Evolutionary conservation across 257 asterid species (phyloP).

Genomic region (Cordia subcordata): DNA sequence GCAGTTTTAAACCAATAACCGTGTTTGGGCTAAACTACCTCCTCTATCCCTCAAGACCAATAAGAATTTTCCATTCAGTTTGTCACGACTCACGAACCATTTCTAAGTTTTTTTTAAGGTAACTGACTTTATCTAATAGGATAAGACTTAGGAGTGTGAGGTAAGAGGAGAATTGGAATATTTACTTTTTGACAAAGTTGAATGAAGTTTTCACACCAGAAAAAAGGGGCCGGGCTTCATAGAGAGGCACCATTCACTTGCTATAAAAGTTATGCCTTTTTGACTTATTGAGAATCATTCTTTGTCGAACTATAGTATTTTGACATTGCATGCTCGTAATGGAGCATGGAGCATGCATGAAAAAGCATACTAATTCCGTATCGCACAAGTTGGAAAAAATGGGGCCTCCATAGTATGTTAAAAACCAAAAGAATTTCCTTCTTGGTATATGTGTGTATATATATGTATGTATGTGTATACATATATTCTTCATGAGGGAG

Average conservation of each 20-base stretch:
- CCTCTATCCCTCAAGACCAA: no score
- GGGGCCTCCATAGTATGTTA: neutral
- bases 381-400: neutral
- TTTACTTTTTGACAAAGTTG: neutral
- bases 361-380: neutral
- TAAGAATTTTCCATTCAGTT: no score
- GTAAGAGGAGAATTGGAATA: conserved; percentile 1
- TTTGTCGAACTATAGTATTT: neutral
- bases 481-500: no score
- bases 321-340: neutral
- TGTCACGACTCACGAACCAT: no score
- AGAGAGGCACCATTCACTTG: neutral
- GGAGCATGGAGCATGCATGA: conserved; percentile 2
- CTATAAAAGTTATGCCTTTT: neutral
- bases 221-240: conserved; percentile 7
- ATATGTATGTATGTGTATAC: neutral
- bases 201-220: neutral
- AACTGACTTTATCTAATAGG: no score
- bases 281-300: neutral
- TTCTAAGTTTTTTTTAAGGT: no score
- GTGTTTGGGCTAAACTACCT: no score
- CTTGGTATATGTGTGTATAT: neutral
- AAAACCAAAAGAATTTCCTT: no score
- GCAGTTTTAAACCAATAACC: no score
- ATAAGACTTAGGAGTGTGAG: conserved; percentile 10